phyloP scores from a whole-genome alignment of 257 asterid genomes.

The Fraxinus cuspidata region DNA sequence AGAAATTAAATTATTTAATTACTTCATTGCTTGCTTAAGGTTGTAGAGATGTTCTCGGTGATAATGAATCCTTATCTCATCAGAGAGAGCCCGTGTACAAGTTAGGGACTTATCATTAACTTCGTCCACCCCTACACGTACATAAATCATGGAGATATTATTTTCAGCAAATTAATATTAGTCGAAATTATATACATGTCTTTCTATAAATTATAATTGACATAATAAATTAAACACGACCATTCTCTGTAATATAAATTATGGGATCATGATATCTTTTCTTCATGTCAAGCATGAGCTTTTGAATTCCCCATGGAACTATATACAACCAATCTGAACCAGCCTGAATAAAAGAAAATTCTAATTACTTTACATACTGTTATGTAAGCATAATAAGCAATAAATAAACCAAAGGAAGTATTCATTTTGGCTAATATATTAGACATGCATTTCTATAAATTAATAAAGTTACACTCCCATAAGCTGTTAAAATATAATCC shows the following conservation, averaged over 20 bases:
- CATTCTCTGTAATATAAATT: constrained; percentile 39
- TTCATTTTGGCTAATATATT: not conserved
- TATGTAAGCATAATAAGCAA: no score
- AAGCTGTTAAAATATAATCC: not conserved
- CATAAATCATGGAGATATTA: no score
- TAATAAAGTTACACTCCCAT: no score
- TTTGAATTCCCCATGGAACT: constrained; percentile 41
- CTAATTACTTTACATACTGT: not conserved
- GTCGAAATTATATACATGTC: no score
- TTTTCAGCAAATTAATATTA: not conserved
- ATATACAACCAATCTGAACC: constrained; percentile 34
- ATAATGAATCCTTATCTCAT: constrained; percentile 29
- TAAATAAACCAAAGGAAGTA: not conserved
- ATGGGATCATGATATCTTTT: constrained; percentile 28
- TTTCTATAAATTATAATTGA: no score
- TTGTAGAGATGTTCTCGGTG: constrained; percentile 43
- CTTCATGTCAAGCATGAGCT: constrained; percentile 33
- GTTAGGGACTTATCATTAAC: constrained; percentile 22
- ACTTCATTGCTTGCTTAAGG: constrained; percentile 46
- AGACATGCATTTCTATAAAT: not conserved
- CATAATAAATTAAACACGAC: not conserved
- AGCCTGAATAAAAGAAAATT: constrained; percentile 11
- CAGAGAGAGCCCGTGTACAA: constrained; percentile 18
- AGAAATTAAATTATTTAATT: constrained; percentile 8
- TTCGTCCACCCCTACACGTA: constrained; percentile 34